Conservation (phyloP, 495 filamentous ascomycete species). For the Chaetomium fimeti region DNA sequence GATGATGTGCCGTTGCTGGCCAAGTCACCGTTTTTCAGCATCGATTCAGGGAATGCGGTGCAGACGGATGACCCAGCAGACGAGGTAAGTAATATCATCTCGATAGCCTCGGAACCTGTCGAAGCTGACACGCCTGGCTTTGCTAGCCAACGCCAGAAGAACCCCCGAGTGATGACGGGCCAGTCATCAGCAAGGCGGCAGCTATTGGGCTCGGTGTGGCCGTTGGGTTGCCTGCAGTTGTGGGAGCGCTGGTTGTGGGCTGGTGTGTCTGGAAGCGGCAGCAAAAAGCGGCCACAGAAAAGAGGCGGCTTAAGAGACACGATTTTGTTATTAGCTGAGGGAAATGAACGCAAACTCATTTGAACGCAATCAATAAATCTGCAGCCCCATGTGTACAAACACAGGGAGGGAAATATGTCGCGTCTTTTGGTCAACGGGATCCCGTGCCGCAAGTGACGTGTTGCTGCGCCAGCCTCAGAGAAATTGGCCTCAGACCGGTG, state of each 20-base stretch:
- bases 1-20: constrained; percentile 26
- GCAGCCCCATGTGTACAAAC: background rate
- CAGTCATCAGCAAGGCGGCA: constrained; percentile 26
- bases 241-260: constrained; percentile 22
- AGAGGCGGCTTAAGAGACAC: constrained; percentile 27
- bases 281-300: constrained; percentile 23
- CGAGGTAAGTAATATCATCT: constrained; percentile 8
- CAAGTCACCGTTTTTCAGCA: constrained; percentile 29
- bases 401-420: background rate
- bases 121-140: background rate
- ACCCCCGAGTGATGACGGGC: background rate
- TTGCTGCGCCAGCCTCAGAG: background rate
- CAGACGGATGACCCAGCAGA: background rate
- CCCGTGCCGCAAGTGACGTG: background rate
- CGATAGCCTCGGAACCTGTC: background rate
- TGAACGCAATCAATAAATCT: background rate
- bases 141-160: constrained; percentile 13
- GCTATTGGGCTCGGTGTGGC: constrained; percentile 34
- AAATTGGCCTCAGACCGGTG: background rate
- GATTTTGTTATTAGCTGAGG: constrained; percentile 35
- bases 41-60: constrained; percentile 8
- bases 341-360: background rate
- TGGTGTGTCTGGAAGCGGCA: constrained; percentile 30
- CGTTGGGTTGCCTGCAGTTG: constrained; percentile 29
- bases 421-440: background rate